Evolutionary conservation across 352 stramenopile species (phyloP).

Genomic region (Paralagenidium karlingii): DNA sequence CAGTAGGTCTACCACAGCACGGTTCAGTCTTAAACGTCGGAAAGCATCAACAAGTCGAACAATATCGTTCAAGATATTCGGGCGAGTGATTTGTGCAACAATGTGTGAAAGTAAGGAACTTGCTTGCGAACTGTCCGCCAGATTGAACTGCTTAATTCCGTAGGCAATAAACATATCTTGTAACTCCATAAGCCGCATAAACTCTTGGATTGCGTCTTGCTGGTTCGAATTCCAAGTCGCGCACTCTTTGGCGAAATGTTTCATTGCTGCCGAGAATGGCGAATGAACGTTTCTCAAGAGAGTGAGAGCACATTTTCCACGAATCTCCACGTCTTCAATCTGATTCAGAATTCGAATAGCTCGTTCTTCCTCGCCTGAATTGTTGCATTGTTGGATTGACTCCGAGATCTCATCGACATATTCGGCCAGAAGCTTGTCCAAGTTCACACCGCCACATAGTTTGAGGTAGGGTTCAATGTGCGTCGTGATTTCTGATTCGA

Average conservation of each 20-base stretch:
- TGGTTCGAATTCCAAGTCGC: slow-evolving; percentile 25
- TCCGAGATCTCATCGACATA: slow-evolving; percentile 29
- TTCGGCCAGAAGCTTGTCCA: slow-evolving; percentile 28
- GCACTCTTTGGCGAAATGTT: slow-evolving; percentile 21
- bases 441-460: slow-evolving; percentile 17
- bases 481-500: slow-evolving; percentile 18
- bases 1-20: slow-evolving; percentile 36
- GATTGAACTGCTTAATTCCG: slow-evolving; percentile 34
- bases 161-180: slow-evolving; percentile 63
- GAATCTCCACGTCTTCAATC: slow-evolving; percentile 14
- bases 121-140: slow-evolving; percentile 30
- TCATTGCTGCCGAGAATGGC: slow-evolving; percentile 39
- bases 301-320: slow-evolving; percentile 15
- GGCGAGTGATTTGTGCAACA: slow-evolving; percentile 25
- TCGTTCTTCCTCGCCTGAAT: slow-evolving; percentile 13
- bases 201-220: slow-evolving; percentile 40
- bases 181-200: slow-evolving; percentile 59
- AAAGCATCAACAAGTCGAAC: slow-evolving; percentile 52
- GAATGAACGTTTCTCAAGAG: slow-evolving; percentile 26
- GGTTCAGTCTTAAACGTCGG: slow-evolving; percentile 29
- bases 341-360: slow-evolving; percentile 17
- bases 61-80: slow-evolving; percentile 35
- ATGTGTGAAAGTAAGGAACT: slow-evolving; percentile 42
- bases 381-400: slow-evolving; percentile 15
- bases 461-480: slow-evolving; percentile 35